A percentile compares a stretch with the other conserved stretches of the same genome.
phyloP scores from a whole-genome alignment of 2,329 filamentous ascomycete species.

The Xylariaceae sp. region DNA sequence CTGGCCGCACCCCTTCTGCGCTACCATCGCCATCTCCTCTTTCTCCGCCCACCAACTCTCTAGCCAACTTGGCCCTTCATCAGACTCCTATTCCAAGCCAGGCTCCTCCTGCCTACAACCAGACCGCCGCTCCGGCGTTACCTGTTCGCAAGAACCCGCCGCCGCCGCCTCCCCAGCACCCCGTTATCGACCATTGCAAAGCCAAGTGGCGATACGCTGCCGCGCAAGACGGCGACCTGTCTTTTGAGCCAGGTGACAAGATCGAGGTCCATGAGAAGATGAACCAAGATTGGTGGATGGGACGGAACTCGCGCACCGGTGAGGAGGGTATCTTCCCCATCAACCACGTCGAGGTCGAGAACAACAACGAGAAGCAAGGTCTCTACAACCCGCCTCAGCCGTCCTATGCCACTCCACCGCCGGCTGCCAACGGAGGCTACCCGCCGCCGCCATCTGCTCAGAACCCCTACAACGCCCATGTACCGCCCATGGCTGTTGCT shows the following conservation, averaged over 20 bases:
- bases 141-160: conserved; percentile 32
- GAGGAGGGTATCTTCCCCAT: conserved; percentile 92
- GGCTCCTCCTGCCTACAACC: conserved; percentile 48
- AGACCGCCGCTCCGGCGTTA: conserved; percentile 36
- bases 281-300: conserved; percentile 97
- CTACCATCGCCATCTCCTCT: conserved; percentile 24
- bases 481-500: conserved; percentile 71
- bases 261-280: conserved; percentile 85
- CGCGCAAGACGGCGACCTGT: conserved; percentile 75
- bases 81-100: conserved; percentile 30
- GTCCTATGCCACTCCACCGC: conserved; percentile 22
- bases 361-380: conserved; percentile 47
- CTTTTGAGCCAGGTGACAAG: conserved; percentile 74
- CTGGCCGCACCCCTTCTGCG: conserved; percentile 26
- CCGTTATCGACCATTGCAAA: conserved; percentile 66
- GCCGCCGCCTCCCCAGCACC: conserved; percentile 42
- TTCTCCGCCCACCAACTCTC: conserved; percentile 28
- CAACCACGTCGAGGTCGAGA: conserved; percentile 75
- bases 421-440: conserved; percentile 32
- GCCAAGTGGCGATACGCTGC: conserved; percentile 82
- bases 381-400: conserved; percentile 24
- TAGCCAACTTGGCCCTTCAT: conserved; percentile 38
- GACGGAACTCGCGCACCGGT: conserved; percentile 76
- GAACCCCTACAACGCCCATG: conserved; percentile 63
- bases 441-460: conserved; percentile 39